Percentiles rank a stretch among this genome's conserved stretches.
Conservation (phyloP, 768 basidiomycete genomes). For the Russula sp. region DNA sequence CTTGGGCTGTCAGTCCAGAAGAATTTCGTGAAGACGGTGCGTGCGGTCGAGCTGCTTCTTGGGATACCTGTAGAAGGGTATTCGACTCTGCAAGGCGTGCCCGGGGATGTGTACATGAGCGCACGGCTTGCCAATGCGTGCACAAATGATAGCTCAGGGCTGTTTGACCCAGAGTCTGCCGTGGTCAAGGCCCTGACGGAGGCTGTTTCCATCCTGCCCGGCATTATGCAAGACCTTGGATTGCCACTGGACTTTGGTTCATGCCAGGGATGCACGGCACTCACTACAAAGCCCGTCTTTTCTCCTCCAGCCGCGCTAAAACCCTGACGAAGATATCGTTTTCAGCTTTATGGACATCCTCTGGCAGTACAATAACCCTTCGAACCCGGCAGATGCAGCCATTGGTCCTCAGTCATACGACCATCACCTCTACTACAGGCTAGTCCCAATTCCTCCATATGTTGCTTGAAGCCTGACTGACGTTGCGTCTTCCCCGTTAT, state of each 20-base stretch:
- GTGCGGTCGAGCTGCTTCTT: slow-evolving; percentile 17
- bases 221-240: not conserved
- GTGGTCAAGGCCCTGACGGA: slow-evolving; percentile 1
- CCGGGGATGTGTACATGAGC: not conserved
- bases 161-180: not conserved
- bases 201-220: slow-evolving; percentile 12
- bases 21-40: slow-evolving; percentile 1
- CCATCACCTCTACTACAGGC: slow-evolving; percentile 76
- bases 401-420: slow-evolving; percentile 72
- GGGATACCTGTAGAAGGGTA: slow-evolving; percentile 3
- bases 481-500: not conserved
- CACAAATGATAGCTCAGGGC: not conserved
- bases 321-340: not conserved
- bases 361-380: slow-evolving; percentile 65
- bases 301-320: not conserved
- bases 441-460: slow-evolving; percentile 26
- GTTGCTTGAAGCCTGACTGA: not conserved
- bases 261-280: not conserved
- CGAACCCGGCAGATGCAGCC: slow-evolving; percentile 65
- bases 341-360: slow-evolving; percentile 73
- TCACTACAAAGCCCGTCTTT: slow-evolving; percentile 18
- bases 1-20: slow-evolving; percentile 1
- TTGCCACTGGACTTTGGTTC: not conserved
- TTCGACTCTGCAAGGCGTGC: not conserved
- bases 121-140: not conserved